Evolutionary conservation across 331 rosid genomes (phyloP).

Genomic region (Arachis monticola): DNA sequence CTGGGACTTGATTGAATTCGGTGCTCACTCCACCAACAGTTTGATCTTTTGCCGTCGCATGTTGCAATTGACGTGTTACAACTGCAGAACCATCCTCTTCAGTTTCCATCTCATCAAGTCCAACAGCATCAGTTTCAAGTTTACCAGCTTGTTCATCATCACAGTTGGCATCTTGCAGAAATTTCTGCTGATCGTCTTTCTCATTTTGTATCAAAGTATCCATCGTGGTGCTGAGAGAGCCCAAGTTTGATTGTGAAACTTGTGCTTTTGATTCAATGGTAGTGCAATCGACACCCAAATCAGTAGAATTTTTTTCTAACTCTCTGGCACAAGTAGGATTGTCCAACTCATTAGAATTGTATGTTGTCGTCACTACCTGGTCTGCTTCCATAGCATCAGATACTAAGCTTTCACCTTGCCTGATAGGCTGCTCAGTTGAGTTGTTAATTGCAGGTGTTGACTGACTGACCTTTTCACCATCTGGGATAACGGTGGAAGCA

Average conservation of each 20-base stretch:
- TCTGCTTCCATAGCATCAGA: slow-evolving; percentile 32
- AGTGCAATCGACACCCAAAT: slow-evolving; percentile 32
- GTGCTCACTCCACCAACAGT: slow-evolving; percentile 33
- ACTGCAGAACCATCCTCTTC: slow-evolving; percentile 38
- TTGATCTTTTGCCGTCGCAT: slow-evolving; percentile 51
- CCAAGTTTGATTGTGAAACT: slow-evolving; percentile 36
- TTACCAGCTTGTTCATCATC: slow-evolving; percentile 36
- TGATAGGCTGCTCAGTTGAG: slow-evolving; percentile 35
- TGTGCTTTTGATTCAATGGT: slow-evolving; percentile 30
- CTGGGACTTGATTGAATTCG: not conserved
- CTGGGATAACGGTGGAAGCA: slow-evolving; percentile 31
- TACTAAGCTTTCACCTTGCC: slow-evolving; percentile 36
- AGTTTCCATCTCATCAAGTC: slow-evolving; percentile 30
- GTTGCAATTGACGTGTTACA: slow-evolving; percentile 32
- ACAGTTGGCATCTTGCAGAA: slow-evolving; percentile 27
- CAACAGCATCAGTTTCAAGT: slow-evolving; percentile 35
- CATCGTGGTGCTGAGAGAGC: slow-evolving; percentile 34
- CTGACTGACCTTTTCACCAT: not conserved
- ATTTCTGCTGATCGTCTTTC: slow-evolving; percentile 31
- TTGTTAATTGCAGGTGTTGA: slow-evolving; percentile 38
- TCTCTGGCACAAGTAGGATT: too few species aligned
- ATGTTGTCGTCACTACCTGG: slow-evolving; percentile 25
- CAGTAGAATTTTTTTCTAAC: not conserved
- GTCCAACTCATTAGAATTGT: not conserved
- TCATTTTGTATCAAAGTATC: slow-evolving; percentile 39